Base-by-base conservation (phyloP, 2,329 filamentous ascomycete species). In the Westerdykella sp. region DNA sequence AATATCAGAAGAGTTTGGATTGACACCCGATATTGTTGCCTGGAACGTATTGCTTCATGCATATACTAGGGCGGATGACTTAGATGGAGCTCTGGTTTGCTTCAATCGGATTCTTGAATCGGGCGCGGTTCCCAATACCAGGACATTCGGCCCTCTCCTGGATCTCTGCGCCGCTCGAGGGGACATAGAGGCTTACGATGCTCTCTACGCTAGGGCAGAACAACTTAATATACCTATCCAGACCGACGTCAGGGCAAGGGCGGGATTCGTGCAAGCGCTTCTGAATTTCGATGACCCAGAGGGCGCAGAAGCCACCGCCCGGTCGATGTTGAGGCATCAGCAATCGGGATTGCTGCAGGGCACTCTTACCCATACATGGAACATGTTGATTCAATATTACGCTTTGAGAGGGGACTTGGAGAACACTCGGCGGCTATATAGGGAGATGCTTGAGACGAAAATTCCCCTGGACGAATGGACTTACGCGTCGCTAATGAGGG, bases 41-140 rank as follows among this genome's bases (percentile, higher is more conserved):
- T 95, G 85, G 83, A 95, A 95, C 58, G 81, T 83, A 16, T 66
- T 95, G 22, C 72, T 97, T 37, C 80, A 83, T 55, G 83, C 84
- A 2, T 78, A 89, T 64, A 74, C 76, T 14, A 80, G 80, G 52
- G 76, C 77, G 1, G 74, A 79, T 38, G 80, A 93, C 58, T 76
- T 86, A 35, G 72, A 79, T n/a, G 78, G 79, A 5, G 84, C 83
- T 11, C 69, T 87, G 44, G 60, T 71, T 6, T 74, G 76, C 39
- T 89, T 94, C 55, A 73, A 81, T 14, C 67, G 75, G 9, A 74
- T 93, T 60, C 45, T 77, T 3, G 49, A 73, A 53, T 54, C 62
- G 48, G 56, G 69, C 47, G 25, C 79, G 3, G 56, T 65, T 16
- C 83, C 85, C 0, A 78, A 87, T 60, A 57, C 69, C 1, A 75